Evolutionary conservation across 176 grass and related monocot genomes (phyloP), one percentile per base, ranked within the genome.

Genomic region (Ensete glaucum): DNA sequence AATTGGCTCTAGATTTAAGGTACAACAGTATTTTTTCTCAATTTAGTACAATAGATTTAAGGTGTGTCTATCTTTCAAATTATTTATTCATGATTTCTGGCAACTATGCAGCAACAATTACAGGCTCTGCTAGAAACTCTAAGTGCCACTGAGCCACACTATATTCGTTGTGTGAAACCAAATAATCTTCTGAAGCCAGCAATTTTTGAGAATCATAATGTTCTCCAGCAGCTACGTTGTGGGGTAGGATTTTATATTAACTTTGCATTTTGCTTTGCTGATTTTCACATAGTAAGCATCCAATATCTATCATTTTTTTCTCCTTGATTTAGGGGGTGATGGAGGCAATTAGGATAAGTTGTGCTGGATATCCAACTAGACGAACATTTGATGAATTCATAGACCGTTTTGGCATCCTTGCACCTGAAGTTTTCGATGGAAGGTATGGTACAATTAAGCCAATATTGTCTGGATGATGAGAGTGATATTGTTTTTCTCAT

Each of bases 261-360:
- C 4, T 62, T n/a, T 57, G 53, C 43, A 53, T 14, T 17, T 20
- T 11, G 54, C 53, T 48, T 19, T 43, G 34, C 34, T 43, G 34
- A 24, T 53, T 52, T 23, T 15, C 16, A 19, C 29, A 65, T 58
- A 66, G 58, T 54, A 68, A 21, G 2, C 59, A 74, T 73, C 24
- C 59, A 79, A 75, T 89, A 51, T 79, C 84, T 68, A 81, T 55
- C 74, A 77, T 75, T 52, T 13, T 19, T 34, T 64, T 1, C 53
- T 78, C 50, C 24, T 76, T 72, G 22, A 59, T 76, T 87, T 83
- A 98, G 94, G 94, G 94, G 74, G 94, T 98, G 67, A 85, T 98
- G 94, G 94, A 98, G 81, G 94, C 94, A 54, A 98, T 98, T 85
- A 89, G 94, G 76, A 98, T 98, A 81, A 98, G 94, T 69, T 89